Base-by-base conservation (phyloP, 2,329 filamentous ascomycete species). In the Ophiostoma sp. region DNA sequence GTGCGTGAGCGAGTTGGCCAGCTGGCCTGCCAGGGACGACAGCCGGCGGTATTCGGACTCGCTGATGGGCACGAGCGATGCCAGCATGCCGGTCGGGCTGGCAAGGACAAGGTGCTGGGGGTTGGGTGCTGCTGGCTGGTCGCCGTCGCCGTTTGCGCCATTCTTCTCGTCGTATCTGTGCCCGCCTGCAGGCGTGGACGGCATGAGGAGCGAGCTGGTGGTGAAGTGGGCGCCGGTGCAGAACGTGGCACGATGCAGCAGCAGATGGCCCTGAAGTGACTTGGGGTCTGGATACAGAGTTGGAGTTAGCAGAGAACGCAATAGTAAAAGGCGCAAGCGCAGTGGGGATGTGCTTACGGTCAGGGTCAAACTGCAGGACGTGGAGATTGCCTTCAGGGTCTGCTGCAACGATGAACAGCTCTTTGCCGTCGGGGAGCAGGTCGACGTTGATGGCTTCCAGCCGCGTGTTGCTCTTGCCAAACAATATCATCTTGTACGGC, bases 401-500 rank as follows among this genome's bases (percentile, higher is more conserved):
- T 12, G 90, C 87, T 5, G 91, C 89, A 55, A 97, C 82, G 72
- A 99, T 89, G 75, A 89, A 92, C 12, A 99, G 81, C 69, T 93
- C 88, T 68, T 90, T 88, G 7, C 91, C 91, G 74, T 94, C 89
- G 0, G 95, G 95, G 7, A 99, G 80, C 74, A 99, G 94, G 69
- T 98, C 94, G 1, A 91, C 92, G 5, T 89, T 85, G 45, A 96
- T 78, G 27, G 96, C 86, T 74, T 95, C 91, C 73, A 97, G 82
- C 60, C 86, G 86, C 27, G 90, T 89, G 52, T 89, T 85, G 73
- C 90, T 92, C 79, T 97, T 97, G 58, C 93, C 93, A 72, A 98
- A 93, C 3, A 97, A 84, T 71, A 93, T 90, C 87, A 99, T 93
- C 73, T 91, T 93, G 77, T 98, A 99, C 0, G 95, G 95, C 75